Evolutionary conservation across 2,329 filamentous ascomycete genomes (phyloP), one percentile per base, ranked within the genome.

Genomic region (Alternaria gaisen): DNA sequence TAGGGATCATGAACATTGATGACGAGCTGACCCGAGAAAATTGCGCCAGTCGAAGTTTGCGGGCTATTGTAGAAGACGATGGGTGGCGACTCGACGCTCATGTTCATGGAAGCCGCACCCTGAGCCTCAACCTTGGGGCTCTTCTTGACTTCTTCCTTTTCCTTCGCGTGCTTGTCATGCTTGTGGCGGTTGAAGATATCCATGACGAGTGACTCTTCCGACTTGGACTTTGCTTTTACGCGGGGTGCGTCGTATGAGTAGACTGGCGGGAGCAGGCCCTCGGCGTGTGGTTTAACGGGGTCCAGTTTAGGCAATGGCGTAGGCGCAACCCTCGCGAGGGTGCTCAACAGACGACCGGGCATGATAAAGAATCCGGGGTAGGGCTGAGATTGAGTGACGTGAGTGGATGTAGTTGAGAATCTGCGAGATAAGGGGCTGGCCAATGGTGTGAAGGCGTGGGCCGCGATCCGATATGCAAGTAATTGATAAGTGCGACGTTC

Each of bases 21-120:
- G 70, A 90, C 88, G 69, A 98, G 83, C 76, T 93, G 91, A 30
- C 93, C 93, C 1, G 93, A 96, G 52, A 97, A 87, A 61, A 97
- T 83, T 7, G 93, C 93, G 58, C 94, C 94, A 3, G 90, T 91
- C 70, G 93, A 97, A 67, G 87, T 85, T 63, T 89, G 85, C 1
- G 91, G 84, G 24, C 86, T 83, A 64, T 93, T 93, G 73, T 95
- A 92, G 80, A 97, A 90, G 46, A 97, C 87, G 18, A 94, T 85
- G 3, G 94, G 94, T 1, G 93, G 93, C 12, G 92, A 96, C 82
- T 97, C 94, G 65, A 97, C 90, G 69, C 84, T 78, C 71, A 90
- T 83, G 60, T 85, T 82, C 65, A 90, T 79, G 64, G 82, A 85
- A 52, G 85, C 84, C 3, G 83, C 77, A 50, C 81, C 79, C 36